These are phyloP conservation scores for Aspergillus kassunensis DNA, from an alignment of 495 filamentous ascomycete species.

Conservation along the genomic window DNA sequence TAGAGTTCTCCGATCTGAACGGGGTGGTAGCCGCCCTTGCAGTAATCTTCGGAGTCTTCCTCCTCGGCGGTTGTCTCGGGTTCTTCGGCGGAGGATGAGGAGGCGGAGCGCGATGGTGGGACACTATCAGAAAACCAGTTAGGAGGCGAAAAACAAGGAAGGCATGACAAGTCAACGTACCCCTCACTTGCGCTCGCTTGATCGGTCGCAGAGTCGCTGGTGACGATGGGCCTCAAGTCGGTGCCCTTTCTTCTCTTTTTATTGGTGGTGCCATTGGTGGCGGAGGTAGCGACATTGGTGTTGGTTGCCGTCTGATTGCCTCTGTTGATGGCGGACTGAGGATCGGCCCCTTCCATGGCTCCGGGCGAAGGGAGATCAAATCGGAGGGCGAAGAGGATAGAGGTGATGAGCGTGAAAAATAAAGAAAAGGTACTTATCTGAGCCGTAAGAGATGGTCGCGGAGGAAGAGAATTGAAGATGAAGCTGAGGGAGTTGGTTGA, in stretches of 20 bases:
- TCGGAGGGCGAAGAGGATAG: slow-evolving; percentile 12
- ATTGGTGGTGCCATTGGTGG: slow-evolving; percentile 60
- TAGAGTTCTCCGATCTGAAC: slow-evolving; percentile 92
- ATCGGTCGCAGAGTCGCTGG: slow-evolving; percentile 56
- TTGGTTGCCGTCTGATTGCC: slow-evolving; percentile 65
- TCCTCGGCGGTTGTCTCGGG: slow-evolving; percentile 94
- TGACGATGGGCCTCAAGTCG: slow-evolving; percentile 86
- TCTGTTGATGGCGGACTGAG: slow-evolving; percentile 73
- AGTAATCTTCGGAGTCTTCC: slow-evolving; percentile 98
- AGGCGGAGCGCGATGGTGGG: slow-evolving; percentile 68
- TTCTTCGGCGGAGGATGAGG: slow-evolving; percentile 79
- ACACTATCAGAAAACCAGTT: slow-evolving; percentile 27
- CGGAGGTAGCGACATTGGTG: slow-evolving; percentile 47
- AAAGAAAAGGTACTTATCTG: neutral
- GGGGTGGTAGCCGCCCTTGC: slow-evolving; percentile 97
- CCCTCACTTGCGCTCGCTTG: slow-evolving; percentile 47
- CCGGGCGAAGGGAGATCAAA: slow-evolving; percentile 1
- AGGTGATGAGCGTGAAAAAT: neutral
- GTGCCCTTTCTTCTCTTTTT: slow-evolving; percentile 87
- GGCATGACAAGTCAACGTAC: slow-evolving; percentile 33
- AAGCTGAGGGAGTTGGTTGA: slow-evolving; percentile 9
- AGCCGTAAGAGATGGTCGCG: slow-evolving; percentile 16
- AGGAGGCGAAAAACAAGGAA: slow-evolving; percentile 14
- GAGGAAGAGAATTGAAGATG: neutral
- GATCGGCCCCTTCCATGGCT: slow-evolving; percentile 71